Evolutionary conservation across 1,284 basidiomycete genomes (phyloP).

Genomic region (Ustilago xerochloae): DNA sequence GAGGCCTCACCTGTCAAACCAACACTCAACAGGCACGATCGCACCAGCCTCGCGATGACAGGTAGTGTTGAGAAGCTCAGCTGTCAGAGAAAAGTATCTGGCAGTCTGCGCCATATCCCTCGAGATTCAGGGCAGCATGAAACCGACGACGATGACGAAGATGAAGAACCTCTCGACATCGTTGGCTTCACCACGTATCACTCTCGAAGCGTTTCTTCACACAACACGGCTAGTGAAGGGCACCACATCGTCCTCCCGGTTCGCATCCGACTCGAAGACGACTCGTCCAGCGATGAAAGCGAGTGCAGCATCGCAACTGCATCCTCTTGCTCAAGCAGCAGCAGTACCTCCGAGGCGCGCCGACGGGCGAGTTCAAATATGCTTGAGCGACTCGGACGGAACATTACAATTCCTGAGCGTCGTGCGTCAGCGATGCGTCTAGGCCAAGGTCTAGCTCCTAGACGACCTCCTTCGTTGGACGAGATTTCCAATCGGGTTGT

Average conservation of each 20-base stretch:
- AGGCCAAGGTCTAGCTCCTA: conserved; percentile 19
- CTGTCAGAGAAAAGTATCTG: neutral
- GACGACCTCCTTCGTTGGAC: conserved; percentile 36
- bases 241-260: conserved; percentile 25
- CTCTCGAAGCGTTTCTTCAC: neutral
- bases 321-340: conserved; percentile 11
- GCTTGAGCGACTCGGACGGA: conserved; percentile 20
- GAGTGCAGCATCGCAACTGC: conserved; percentile 13
- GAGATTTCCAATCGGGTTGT: conserved; percentile 32
- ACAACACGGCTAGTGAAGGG: neutral
- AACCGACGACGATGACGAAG: neutral
- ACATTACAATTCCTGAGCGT: conserved; percentile 17
- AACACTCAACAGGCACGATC: conserved; percentile 21
- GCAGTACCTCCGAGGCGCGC: conserved; percentile 32
- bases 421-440: conserved; percentile 11
- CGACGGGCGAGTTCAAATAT: conserved; percentile 28
- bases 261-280: conserved; percentile 29
- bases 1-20: neutral
- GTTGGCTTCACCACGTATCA: conserved; percentile 30
- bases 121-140: neutral
- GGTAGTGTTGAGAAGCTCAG: neutral
- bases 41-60: conserved; percentile 20
- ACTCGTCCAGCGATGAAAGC: conserved; percentile 38
- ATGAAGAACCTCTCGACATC: conserved; percentile 10
- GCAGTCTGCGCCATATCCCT: conserved; percentile 1